A percentile compares a stretch with the other conserved stretches of the same genome.
These are phyloP conservation scores for Mentha longifolia DNA, from an alignment of 257 asterid species.

Conservation along the genomic window DNA sequence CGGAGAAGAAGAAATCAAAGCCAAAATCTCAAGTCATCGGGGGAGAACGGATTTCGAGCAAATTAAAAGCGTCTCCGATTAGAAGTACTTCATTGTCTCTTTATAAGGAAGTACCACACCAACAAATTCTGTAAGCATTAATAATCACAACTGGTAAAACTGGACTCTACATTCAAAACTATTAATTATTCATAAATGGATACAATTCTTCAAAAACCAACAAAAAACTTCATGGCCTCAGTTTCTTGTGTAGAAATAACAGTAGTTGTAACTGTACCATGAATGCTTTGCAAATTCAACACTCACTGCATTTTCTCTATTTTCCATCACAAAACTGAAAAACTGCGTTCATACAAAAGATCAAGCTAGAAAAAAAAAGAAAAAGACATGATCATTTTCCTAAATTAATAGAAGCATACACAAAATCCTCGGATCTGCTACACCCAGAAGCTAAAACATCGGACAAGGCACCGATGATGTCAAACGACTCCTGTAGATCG, in stretches of 20 bases:
- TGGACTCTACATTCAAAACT: constrained; percentile 6
- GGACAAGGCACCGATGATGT: constrained; percentile 65
- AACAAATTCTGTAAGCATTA: too few relatives aligned
- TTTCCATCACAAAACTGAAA: neutral
- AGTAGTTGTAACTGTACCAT: neutral
- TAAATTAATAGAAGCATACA: constrained; percentile 63
- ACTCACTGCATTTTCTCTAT: neutral
- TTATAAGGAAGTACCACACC: neutral
- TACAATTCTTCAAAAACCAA: neutral
- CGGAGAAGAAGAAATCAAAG: too few relatives aligned
- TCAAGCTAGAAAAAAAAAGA: neutral
- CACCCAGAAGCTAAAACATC: constrained; percentile 70
- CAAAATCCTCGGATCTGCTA: constrained; percentile 77
- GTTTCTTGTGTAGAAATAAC: neutral
- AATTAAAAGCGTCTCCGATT: too few relatives aligned
- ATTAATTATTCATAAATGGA: constrained; percentile 1
- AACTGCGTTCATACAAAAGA: constrained; percentile 4
- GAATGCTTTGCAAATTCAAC: neutral
- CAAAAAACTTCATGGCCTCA: neutral
- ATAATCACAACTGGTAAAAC: constrained; percentile 12
- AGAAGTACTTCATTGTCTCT: constrained; percentile 30
- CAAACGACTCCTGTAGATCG: constrained; percentile 89
- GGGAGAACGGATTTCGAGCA: too few relatives aligned
- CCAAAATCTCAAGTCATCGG: too few relatives aligned
- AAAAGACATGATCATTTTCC: constrained; percentile 51